phyloP scores from a whole-genome alignment of 371 early-diverging fungal species.

The Mucor velutinosus region DNA sequence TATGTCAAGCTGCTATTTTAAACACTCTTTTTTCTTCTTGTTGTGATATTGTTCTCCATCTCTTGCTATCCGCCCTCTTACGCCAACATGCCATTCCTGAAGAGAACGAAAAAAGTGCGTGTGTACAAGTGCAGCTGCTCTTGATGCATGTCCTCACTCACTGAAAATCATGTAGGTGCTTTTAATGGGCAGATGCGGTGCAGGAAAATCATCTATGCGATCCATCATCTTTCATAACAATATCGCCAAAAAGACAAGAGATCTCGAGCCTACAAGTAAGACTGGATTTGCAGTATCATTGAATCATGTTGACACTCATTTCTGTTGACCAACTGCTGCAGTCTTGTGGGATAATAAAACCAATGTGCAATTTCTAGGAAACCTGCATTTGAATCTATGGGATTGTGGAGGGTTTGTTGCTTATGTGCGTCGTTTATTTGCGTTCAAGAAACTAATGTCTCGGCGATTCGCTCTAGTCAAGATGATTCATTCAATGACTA shows the following conservation, averaged over 20 bases:
- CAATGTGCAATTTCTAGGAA: constrained; percentile 91
- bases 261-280: constrained; percentile 92
- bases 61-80: not conserved
- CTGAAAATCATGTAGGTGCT: constrained; percentile 39
- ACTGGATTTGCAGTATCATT: not conserved
- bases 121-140: not conserved
- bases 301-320: not conserved
- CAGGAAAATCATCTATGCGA: constrained; percentile 97
- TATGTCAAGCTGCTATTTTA: constrained; percentile 14
- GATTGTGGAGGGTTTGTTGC: constrained; percentile 82
- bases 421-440: no score
- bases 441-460: not conserved
- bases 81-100: constrained; percentile 2
- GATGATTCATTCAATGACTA: constrained; percentile 95
- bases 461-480: constrained; percentile 57
- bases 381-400: constrained; percentile 93
- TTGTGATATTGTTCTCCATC: not conserved
- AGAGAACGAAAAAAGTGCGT: constrained; percentile 16
- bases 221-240: constrained; percentile 97
- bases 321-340: not conserved
- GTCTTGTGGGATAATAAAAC: constrained; percentile 94
- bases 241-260: constrained; percentile 89
- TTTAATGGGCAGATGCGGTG: constrained; percentile 94
- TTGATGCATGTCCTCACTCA: not conserved
- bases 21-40: constrained; percentile 1